Base-by-base conservation (phyloP, 2,329 filamentous ascomycete genomes). In the Colletotrichum sp. region DNA sequence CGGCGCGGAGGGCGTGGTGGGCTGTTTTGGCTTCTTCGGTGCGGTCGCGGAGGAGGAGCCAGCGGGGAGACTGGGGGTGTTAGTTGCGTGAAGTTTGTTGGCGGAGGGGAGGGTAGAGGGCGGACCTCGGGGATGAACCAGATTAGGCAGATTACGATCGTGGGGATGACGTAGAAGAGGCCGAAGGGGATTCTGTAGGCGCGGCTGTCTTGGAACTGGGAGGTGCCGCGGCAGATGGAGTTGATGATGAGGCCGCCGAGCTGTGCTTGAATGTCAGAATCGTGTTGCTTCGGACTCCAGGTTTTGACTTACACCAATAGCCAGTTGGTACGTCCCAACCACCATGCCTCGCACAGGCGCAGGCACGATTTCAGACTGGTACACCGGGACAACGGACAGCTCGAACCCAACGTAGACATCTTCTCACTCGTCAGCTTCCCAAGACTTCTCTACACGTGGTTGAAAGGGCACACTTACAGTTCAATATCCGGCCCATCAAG, bases 401-500 rank as follows among this genome's bases (percentile, higher is more conserved):
- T 86, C 84, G 80, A 85, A 86, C 13, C 85, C 85, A 36, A 86
- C 79, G 58, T 86, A 86, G 28, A 84, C 72, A 62, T 85, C 60
- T 70, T 9, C 2, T 3, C 39, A 6, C 6, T 48, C n/a, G 43
- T 48, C n/a, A 48, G 43, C 43, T 13, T 48, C n/a, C 5, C 6
- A 1, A 8, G 27, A 18, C 12, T 6, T 56, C 6, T 8, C 1
- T 18, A 56, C 13, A 13, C 15, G 7, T 27, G 8, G 3, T 5
- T 15, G 6, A 27, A 27, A 3, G 5, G 13, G 27, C 0, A n/a
- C 15, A 3, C 65, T 12, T 56, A 67, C 74, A 85, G 69, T 85
- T 83, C 8, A 86, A 79, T 5, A 85, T 83, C 5, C 84, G 80
- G 0, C 78, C 84, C 8, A 80, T 80, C 69, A 86, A 72, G 32